A percentile compares a stretch with the other conserved stretches of the same genome.
Conservation (phyloP, 2,329 filamentous ascomycete species). For the Neopestalotiopsis rosae region DNA sequence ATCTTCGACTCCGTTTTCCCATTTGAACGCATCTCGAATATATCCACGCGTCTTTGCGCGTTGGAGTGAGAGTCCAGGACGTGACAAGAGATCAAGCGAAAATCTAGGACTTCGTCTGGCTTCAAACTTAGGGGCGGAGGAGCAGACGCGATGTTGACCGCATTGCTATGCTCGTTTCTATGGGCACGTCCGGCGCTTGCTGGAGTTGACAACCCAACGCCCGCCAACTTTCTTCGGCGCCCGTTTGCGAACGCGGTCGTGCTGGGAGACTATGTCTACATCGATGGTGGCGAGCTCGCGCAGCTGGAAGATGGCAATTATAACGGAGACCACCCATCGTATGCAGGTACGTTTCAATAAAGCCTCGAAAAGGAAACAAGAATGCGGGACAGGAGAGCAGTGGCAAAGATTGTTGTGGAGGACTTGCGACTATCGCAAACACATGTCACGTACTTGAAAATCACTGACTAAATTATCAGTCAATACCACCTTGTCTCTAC, state of each 20-base stretch:
- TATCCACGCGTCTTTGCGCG: neutral
- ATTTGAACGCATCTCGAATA: neutral
- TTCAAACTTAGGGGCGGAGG: neutral
- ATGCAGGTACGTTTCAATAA: conserved; percentile 27
- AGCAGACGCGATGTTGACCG: neutral
- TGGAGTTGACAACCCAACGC: conserved; percentile 5
- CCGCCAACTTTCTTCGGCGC: neutral
- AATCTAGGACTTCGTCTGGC: neutral
- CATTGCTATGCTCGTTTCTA: neutral
- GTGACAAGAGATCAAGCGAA: neutral
- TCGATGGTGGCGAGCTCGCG: conserved; percentile 43
- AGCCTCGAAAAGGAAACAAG: neutral
- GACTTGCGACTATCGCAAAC: neutral
- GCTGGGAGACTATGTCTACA: conserved; percentile 43
- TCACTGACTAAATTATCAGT: conserved; percentile 26
- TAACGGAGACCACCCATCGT: conserved; percentile 28
- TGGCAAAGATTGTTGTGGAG: too few relatives aligned
- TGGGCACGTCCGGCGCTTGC: neutral
- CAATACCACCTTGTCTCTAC: conserved; percentile 40
- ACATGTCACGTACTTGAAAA: neutral
- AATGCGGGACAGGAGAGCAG: too few relatives aligned
- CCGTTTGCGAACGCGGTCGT: conserved; percentile 25
- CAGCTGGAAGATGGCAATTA: conserved; percentile 31
- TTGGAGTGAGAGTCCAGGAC: neutral
- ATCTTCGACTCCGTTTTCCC: neutral